Evolutionary conservation across 2,329 filamentous ascomycete genomes (phyloP), one percentile per base, ranked within the genome.

Genomic region (Fusarium sp.): DNA sequence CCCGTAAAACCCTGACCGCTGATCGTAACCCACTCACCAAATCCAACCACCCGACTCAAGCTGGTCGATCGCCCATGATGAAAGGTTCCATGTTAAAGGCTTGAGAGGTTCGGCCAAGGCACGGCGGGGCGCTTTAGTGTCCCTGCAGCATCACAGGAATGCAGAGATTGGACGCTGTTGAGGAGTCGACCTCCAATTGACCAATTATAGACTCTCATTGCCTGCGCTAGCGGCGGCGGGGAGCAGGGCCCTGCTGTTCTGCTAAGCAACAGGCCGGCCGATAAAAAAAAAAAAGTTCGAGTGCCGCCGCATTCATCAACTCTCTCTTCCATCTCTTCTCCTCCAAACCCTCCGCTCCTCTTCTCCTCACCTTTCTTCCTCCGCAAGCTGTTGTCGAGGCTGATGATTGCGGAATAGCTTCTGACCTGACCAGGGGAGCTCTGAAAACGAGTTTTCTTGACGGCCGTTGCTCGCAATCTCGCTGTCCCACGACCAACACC

Each of bases 331-430:
- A 71, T 61, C 71, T 72, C 68, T 72, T 68, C 69, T 59, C 66
- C 63, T 75, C 67, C 73, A 71, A 74, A 73, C 68, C 67, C 69
- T 77, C 48, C 70, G 72, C 77, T 72, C 64, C 71, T 67, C 69
- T 70, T 52, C 71, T 41, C 52, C 71, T 68, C 56, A 67, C 70
- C 63, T 48, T 48, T 65, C 61, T 70, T 63, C 69, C 71, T 68
- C 67, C 72, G 65, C 71, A 73, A 72, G 62, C 65, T 75, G 69
- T 75, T 71, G 70, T 74, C 74, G 80, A 78, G 81, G 81, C 81
- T 79, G 78, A 82, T 82, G 82, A 81, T 79, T 77, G 80, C 78
- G 80, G 82, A 81, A 79, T 82, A 83, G 81, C 80, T 81, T 80
- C 78, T 81, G 80, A 81, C 81, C 78, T 80, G 77, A 73, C 74